Conservation (phyloP, 768 basidiomycete genomes). For the Dictyophora rubrovolvata region DNA sequence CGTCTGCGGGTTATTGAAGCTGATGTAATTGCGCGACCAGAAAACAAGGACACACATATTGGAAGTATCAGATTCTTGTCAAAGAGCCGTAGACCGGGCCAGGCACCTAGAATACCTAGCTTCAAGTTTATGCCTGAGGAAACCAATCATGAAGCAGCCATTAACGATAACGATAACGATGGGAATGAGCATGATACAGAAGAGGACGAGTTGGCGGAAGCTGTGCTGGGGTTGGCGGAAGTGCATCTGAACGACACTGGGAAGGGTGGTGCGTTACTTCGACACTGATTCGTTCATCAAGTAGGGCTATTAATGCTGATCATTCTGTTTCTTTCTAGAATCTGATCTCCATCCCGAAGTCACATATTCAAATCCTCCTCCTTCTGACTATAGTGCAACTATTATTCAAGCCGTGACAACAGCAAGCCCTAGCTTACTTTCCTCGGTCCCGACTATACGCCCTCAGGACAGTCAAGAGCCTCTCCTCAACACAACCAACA, state of each 20-base stretch:
- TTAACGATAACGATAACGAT: no score
- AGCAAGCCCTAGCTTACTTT: slow-evolving; percentile 39
- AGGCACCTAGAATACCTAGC: slow-evolving; percentile 73
- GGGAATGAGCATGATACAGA: slow-evolving; percentile 10
- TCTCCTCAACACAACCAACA: slow-evolving; percentile 19
- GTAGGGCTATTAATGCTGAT: slow-evolving; percentile 6
- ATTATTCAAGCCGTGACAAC: slow-evolving; percentile 45
- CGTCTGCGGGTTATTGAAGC: slow-evolving; percentile 72
- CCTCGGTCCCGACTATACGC: slow-evolving; percentile 65
- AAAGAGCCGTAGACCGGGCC: slow-evolving; percentile 45
- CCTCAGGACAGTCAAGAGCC: slow-evolving; percentile 35
- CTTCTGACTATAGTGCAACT: slow-evolving; percentile 59
- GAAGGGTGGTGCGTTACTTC: slow-evolving; percentile 26
- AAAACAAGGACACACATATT: slow-evolving; percentile 63
- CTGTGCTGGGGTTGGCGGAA: slow-evolving; percentile 41
- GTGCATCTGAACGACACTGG: slow-evolving; percentile 21
- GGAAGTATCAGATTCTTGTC: slow-evolving; percentile 82
- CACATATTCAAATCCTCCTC: neutral
- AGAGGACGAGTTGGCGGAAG: slow-evolving; percentile 49
- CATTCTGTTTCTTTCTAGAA: slow-evolving; percentile 17
- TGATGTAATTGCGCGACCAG: slow-evolving; percentile 63
- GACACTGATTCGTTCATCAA: slow-evolving; percentile 5
- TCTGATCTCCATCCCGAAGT: neutral
- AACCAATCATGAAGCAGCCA: no score
- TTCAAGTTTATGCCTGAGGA: slow-evolving; percentile 55